These are phyloP conservation scores for Talaromyces nanjingensis DNA, from an alignment of 495 filamentous ascomycete genomes.

Conservation along the genomic window DNA sequence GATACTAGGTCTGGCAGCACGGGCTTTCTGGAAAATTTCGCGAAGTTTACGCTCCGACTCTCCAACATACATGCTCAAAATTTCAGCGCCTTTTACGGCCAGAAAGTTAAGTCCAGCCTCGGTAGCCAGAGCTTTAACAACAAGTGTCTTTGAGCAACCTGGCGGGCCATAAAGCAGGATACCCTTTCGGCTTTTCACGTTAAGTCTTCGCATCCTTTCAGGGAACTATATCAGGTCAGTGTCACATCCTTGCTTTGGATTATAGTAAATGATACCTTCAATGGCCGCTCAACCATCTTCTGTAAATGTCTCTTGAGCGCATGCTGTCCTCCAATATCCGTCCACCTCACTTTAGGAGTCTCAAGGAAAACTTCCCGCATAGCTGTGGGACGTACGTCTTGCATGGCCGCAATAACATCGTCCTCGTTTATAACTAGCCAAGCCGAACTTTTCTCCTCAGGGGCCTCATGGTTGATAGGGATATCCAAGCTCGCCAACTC, in stretches of 20 bases:
- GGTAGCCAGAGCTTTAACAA: conserved; percentile 86
- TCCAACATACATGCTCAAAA: conserved; percentile 95
- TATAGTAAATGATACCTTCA: conserved; percentile 44
- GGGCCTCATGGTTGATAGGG: neutral
- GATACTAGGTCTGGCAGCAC: conserved; percentile 81
- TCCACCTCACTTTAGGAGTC: conserved; percentile 79
- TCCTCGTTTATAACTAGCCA: conserved; percentile 29
- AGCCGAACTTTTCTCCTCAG: neutral
- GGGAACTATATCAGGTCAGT: conserved; percentile 40
- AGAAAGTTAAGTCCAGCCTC: conserved; percentile 91
- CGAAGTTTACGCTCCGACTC: conserved; percentile 87
- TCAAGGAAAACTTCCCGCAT: conserved; percentile 89
- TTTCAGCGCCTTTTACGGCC: conserved; percentile 91
- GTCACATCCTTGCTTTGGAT: neutral
- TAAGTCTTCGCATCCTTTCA: conserved; percentile 51
- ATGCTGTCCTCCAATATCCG: conserved; percentile 84
- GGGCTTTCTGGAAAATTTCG: conserved; percentile 81
- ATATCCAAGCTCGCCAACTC: neutral
- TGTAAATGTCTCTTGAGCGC: conserved; percentile 66
- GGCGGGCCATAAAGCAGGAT: conserved; percentile 91
- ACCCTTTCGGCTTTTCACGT: conserved; percentile 66
- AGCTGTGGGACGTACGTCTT: conserved; percentile 64
- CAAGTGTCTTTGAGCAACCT: conserved; percentile 93
- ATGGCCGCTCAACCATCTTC: conserved; percentile 57
- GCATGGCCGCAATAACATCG: conserved; percentile 50